phyloP scores from a whole-genome alignment of 139 green algal genomes.

The Picochlorum sp. region DNA sequence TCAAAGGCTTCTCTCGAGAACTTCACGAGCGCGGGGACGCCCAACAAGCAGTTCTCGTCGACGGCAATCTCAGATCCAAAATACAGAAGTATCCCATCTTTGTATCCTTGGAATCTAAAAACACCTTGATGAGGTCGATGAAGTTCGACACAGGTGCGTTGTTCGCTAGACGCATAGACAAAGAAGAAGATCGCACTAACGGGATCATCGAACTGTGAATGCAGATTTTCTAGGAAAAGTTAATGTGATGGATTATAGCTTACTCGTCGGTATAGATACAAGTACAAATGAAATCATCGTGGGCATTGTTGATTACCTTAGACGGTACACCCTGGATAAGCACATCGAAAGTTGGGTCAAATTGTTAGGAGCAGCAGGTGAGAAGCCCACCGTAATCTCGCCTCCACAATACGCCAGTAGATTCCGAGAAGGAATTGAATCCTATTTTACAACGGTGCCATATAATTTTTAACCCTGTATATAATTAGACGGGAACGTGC shows the following conservation, averaged over 20 bases:
- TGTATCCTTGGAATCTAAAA: slow-evolving; percentile 34
- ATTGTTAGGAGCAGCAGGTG: slow-evolving; percentile 65
- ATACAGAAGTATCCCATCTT: slow-evolving; percentile 62
- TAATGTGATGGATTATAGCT: slow-evolving; percentile 95
- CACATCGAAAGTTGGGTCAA: slow-evolving; percentile 97
- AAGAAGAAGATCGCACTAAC: slow-evolving; percentile 24
- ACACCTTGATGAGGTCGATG: neutral
- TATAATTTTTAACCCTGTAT: neutral
- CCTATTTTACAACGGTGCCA: slow-evolving; percentile 75
- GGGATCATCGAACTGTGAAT: slow-evolving; percentile 67
- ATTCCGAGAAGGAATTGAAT: slow-evolving; percentile 56
- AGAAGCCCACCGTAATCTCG: slow-evolving; percentile 90
- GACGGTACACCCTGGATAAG: slow-evolving; percentile 98
- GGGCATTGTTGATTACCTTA: slow-evolving; percentile 92
- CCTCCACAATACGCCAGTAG: slow-evolving; percentile 86
- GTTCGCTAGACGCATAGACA: neutral
- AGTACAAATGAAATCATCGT: slow-evolving; percentile 59
- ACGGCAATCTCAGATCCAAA: slow-evolving; percentile 79
- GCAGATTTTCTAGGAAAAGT: slow-evolving; percentile 67
- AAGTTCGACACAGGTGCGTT: neutral
- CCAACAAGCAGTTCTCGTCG: slow-evolving; percentile 67
- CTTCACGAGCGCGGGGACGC: slow-evolving; percentile 31
- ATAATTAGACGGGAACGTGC: neutral
- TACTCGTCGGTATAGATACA: slow-evolving; percentile 77
- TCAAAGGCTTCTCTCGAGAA: slow-evolving; percentile 69